Evolutionary conservation across 768 basidiomycete genomes (phyloP).

Genomic region (Kwoniella heveanensis): DNA sequence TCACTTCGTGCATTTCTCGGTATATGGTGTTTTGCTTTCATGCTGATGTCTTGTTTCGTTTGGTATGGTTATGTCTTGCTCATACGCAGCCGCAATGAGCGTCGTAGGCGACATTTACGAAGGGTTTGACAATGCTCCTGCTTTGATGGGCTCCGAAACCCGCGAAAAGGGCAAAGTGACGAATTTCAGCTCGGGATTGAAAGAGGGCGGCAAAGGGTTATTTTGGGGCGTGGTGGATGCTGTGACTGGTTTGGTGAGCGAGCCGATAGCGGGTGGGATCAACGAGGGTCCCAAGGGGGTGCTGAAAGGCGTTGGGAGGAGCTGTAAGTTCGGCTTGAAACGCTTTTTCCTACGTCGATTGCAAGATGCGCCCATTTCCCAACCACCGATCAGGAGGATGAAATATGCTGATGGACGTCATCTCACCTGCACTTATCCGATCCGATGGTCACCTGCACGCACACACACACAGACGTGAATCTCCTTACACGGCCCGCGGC

Average conservation of each 20-base stretch:
- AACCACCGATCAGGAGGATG: too few relatives aligned
- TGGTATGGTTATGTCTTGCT: too few relatives aligned
- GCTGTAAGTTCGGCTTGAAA: slow-evolving; percentile 15
- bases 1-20: too few relatives aligned
- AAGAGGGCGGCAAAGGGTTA: slow-evolving; percentile 59
- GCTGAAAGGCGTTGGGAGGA: slow-evolving; percentile 1
- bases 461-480: background rate
- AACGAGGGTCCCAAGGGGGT: slow-evolving; percentile 32
- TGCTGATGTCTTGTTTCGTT: too few relatives aligned
- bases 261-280: slow-evolving; percentile 54
- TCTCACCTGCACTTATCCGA: too few relatives aligned
- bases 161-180: slow-evolving; percentile 50
- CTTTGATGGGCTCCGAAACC: slow-evolving; percentile 15
- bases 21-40: too few relatives aligned
- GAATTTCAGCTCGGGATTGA: slow-evolving; percentile 58
- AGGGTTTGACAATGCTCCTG: slow-evolving; percentile 1
- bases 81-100: slow-evolving; percentile 46
- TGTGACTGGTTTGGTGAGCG: slow-evolving; percentile 55
- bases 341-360: too few relatives aligned
- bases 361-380: too few relatives aligned
- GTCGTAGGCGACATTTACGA: slow-evolving; percentile 39
- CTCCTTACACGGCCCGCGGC: background rate
- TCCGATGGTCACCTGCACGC: too few relatives aligned
- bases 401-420: too few relatives aligned
- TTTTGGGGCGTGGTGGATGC: slow-evolving; percentile 54